Evolutionary conservation across 768 basidiomycete species (phyloP), one percentile per base, ranked within the genome.

Genomic region (Boletellus ananas): DNA sequence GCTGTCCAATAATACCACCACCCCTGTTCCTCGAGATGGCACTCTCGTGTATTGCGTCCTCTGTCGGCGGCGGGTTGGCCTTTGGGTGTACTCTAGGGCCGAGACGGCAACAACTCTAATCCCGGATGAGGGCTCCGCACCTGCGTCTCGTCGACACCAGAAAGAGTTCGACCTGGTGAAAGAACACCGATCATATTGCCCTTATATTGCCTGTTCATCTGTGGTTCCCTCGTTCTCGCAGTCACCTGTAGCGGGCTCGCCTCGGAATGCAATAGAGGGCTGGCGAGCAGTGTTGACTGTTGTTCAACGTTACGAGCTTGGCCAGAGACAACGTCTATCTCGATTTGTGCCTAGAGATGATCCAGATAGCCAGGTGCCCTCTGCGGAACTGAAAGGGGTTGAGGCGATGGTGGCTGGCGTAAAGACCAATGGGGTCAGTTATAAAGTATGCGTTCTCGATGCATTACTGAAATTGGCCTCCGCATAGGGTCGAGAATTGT

Each of bases 111-210:
- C 43, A 17, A 8, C 51, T 12, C 51, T 43, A 13, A 47, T 6
- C 7, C 60, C 51, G 35, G 41, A 38, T 45, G 56, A 48, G 52
- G 57, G 51, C 49, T 27, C 47, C 39, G 16, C 58, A 45, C 57
- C 67, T 12, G 55, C 68, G n/a, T 43, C 45, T 25, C 44, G 12
- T 11, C 63, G 51, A 45, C 60, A 58, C 16, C 58, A 61, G 36
- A 70, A 87, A 45, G 79, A 78, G 18, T 81, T 92, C 46, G 89
- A 93, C 62, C 61, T 91, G 34, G 65, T 90, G 41, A 85, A 83
- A 59, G 90, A 93, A 65, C 90, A 92, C 62, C 78, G 90, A 23
- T 85, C 87, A 3, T 90, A 87, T 58, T 92, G 90, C 57, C 90
- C 90, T n/a, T 92, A 90, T 54, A 79, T 88, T 25, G 82, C 85